These are phyloP conservation scores for Allium sativum DNA, from an alignment of 106 monocot species.

Conservation along the genomic window DNA sequence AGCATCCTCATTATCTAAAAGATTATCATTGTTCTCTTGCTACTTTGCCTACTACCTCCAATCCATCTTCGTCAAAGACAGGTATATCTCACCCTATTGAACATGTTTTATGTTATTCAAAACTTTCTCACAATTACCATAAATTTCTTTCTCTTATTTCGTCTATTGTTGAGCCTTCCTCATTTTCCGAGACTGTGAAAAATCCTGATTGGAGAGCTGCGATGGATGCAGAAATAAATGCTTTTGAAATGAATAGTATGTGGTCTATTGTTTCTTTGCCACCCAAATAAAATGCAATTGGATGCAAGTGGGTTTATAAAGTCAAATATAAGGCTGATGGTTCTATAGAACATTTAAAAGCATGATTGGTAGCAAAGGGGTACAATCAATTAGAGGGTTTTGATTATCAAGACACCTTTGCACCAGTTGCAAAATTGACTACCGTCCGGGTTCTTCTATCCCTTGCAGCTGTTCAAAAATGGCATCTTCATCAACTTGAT, in stretches of 20 bases:
- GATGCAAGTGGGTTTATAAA: constrained; percentile 2
- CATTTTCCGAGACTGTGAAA: too few species aligned
- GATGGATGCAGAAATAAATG: not conserved
- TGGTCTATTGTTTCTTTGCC: not conserved
- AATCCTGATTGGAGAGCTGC: too few species aligned
- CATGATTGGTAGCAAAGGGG: not conserved
- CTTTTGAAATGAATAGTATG: not conserved
- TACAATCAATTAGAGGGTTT: not conserved
- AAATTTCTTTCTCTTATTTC: too few species aligned
- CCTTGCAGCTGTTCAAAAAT: not conserved
- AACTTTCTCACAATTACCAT: too few species aligned
- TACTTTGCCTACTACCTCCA: too few species aligned
- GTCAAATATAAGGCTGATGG: constrained; percentile 2
- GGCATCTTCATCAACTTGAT: constrained; percentile 6
- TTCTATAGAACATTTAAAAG: not conserved
- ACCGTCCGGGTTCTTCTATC: not conserved
- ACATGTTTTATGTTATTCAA: too few species aligned
- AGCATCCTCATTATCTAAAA: too few species aligned
- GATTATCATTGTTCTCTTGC: too few species aligned
- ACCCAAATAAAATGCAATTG: not conserved
- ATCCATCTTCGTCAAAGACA: too few species aligned
- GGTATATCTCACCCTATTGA: too few species aligned
- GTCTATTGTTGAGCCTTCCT: too few species aligned
- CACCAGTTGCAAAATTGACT: not conserved
- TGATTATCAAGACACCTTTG: not conserved